These are phyloP conservation scores for Hymenoscyphus infarciens DNA, from an alignment of 2,329 filamentous ascomycete species.

Conservation along the genomic window DNA sequence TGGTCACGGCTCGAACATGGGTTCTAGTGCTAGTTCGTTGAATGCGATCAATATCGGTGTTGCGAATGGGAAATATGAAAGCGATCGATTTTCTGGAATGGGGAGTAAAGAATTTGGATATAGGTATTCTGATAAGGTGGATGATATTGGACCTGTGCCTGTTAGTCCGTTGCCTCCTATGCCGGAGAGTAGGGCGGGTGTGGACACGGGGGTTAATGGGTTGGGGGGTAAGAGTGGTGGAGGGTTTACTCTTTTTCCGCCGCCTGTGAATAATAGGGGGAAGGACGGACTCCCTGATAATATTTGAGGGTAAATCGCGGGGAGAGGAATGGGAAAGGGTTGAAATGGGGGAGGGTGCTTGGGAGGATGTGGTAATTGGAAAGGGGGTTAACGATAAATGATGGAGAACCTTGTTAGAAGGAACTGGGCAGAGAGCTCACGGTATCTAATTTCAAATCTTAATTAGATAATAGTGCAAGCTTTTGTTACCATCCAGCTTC, in stretches of 20 bases:
- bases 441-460: no score
- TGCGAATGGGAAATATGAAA: background rate
- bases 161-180: conserved; percentile 13
- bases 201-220: background rate
- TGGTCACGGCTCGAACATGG: conserved; percentile 3
- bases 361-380: no score
- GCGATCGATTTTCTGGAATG: background rate
- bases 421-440: no score
- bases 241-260: conserved; percentile 13
- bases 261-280: background rate
- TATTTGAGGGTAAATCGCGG: no score
- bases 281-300: background rate
- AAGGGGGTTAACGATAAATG: no score
- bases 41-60: conserved; percentile 4
- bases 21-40: background rate
- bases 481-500: no score
- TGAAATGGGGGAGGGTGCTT: no score
- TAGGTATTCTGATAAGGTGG: background rate
- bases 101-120: background rate
- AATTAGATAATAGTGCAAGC: no score
- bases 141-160: conserved; percentile 2
- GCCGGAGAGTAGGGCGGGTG: background rate
- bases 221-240: background rate
- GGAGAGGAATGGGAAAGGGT: background rate
- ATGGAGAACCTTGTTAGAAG: no score